phyloP scores from a whole-genome alignment of 257 asterid species.

The Agastache rugosa region DNA sequence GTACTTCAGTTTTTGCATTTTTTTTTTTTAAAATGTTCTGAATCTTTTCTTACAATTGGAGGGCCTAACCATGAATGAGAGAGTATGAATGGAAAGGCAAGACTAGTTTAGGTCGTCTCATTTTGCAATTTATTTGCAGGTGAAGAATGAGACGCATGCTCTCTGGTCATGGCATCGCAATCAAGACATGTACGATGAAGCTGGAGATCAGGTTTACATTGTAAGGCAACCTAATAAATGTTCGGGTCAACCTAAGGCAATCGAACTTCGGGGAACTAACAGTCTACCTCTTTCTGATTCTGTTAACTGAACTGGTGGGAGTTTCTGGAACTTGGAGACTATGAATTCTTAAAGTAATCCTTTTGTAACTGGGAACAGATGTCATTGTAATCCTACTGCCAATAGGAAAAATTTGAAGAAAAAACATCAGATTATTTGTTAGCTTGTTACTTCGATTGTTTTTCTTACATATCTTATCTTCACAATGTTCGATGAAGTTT shows the following conservation, averaged over 20 bases:
- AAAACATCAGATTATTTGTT: constrained; percentile 1
- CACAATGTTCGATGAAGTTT: not conserved
- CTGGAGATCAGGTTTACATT: constrained; percentile 81
- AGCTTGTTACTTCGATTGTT: not conserved
- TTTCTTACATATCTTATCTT: not conserved
- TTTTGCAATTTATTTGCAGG: constrained; percentile 50
- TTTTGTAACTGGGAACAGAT: not conserved
- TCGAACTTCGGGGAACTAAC: constrained; percentile 31
- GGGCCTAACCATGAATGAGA: not conserved
- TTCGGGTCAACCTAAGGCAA: constrained; percentile 56
- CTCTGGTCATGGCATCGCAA: constrained; percentile 97
- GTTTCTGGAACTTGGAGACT: constrained; percentile 1
- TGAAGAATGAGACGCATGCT: constrained; percentile 86
- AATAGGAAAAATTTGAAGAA: constrained; percentile 3
- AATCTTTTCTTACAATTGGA: not conserved
- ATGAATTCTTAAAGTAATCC: not conserved
- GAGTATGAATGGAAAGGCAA: not conserved
- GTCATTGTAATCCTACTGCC: constrained; percentile 2
- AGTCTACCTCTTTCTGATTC: not conserved
- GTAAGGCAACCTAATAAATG: constrained; percentile 85
- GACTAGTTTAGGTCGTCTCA: not conserved
- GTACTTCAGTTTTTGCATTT: constrained; percentile 35
- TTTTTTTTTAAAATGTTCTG: not conserved
- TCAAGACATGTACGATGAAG: constrained; percentile 75
- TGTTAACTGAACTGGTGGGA: constrained; percentile 3